Percentiles rank a stretch among this genome's conserved stretches.
Evolutionary conservation across 2,329 filamentous ascomycete species (phyloP).

Genomic region (Beauveria bassiana): DNA sequence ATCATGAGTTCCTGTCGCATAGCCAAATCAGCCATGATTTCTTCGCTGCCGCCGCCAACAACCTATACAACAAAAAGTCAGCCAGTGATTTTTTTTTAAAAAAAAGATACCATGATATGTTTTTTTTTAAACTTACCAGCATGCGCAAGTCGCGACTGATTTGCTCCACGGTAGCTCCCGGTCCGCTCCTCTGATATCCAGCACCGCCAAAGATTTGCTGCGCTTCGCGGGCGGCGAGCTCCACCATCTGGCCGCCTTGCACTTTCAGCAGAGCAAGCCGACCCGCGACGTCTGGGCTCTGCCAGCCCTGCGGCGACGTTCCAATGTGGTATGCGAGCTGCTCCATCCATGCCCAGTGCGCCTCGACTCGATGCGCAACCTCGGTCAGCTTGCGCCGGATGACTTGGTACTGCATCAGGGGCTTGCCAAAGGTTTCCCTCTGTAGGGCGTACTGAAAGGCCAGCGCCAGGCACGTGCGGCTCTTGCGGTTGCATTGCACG

Average conservation of each 20-base stretch:
- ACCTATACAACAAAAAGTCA: conserved; percentile 29
- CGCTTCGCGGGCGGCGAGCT: conserved; percentile 42
- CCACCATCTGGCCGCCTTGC: conserved; percentile 39
- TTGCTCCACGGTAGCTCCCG: conserved; percentile 43
- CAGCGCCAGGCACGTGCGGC: conserved; percentile 46
- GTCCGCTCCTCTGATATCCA: conserved; percentile 41
- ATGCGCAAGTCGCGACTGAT: conserved; percentile 44
- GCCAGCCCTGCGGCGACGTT: conserved; percentile 16
- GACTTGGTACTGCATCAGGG: conserved; percentile 49
- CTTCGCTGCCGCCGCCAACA: conserved; percentile 47
- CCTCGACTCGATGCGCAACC: conserved; percentile 51
- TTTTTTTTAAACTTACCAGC: not conserved
- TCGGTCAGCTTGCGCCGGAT: conserved; percentile 54
- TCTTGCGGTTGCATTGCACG: conserved; percentile 48
- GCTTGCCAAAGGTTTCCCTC: conserved; percentile 51
- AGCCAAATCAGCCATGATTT: conserved; percentile 44
- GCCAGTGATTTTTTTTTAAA: not conserved
- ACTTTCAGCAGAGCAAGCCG: conserved; percentile 35
- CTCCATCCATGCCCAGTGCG: conserved; percentile 54
- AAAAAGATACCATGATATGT: no score
- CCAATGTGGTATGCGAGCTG: conserved; percentile 50
- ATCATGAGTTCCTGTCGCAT: conserved; percentile 36
- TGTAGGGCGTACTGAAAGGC: conserved; percentile 43
- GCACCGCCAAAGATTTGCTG: conserved; percentile 48
- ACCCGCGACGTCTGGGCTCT: conserved; percentile 26